Evolutionary conservation across 2,329 filamentous ascomycete genomes (phyloP).

Genomic region (Claviceps cyperi): DNA sequence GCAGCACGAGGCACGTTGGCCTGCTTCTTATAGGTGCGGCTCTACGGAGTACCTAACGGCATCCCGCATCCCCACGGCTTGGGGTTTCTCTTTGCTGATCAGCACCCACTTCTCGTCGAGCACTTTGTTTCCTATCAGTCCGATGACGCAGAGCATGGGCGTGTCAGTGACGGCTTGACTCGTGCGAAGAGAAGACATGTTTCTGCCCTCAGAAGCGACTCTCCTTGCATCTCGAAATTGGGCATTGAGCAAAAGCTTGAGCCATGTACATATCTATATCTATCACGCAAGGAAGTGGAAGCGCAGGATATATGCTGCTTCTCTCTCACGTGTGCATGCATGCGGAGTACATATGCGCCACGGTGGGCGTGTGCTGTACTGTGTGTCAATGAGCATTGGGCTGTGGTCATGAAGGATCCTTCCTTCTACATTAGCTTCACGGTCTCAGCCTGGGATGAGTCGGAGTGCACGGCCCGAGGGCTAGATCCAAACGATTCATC

Average conservation of each 20-base stretch:
- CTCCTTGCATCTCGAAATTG: not conserved
- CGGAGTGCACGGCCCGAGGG: not conserved
- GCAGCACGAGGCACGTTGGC: no score
- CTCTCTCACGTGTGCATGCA: not conserved
- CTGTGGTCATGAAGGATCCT: not conserved
- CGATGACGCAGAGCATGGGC: not conserved
- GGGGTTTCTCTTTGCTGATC: not conserved
- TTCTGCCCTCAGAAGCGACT: not conserved
- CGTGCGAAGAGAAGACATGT: not conserved
- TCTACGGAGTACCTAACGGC: not conserved
- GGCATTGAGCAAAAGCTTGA: no score
- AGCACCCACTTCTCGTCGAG: not conserved
- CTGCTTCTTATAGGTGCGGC: not conserved
- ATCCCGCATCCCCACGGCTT: no score
- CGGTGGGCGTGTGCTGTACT: not conserved
- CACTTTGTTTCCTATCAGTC: not conserved
- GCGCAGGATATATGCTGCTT: not conserved
- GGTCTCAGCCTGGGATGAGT: not conserved
- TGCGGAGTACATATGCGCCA: not conserved
- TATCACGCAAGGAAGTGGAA: no score
- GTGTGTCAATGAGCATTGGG: not conserved
- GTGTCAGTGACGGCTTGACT: not conserved
- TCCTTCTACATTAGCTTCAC: not conserved
- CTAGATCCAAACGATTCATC: not conserved
- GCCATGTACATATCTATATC: no score